Evolutionary conservation across 192 early-diverging fungal genomes (phyloP).

Genomic region (Piromyces finnis): DNA sequence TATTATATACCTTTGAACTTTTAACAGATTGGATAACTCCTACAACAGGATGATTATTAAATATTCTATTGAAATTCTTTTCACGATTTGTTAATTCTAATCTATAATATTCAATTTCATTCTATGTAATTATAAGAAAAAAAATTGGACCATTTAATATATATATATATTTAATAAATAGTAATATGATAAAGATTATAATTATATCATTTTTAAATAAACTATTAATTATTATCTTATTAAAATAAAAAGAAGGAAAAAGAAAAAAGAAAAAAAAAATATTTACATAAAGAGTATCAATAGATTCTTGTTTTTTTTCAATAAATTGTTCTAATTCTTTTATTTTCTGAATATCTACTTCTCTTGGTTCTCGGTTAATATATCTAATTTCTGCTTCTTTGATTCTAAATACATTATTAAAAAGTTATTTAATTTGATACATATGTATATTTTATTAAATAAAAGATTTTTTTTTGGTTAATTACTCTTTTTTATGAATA

Average conservation of each 20-base stretch:
- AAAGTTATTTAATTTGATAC: too few relatives aligned
- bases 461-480: not conserved
- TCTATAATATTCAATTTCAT: conserved; percentile 30
- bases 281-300: conserved; percentile 17
- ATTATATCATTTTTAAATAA: too few relatives aligned
- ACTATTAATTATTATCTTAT: too few relatives aligned
- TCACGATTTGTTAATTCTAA: conserved; percentile 37
- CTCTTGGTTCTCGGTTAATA: conserved; percentile 35
- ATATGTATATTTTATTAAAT: too few relatives aligned
- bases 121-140: conserved; percentile 6
- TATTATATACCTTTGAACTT: too few relatives aligned
- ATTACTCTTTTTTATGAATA: conserved; percentile 16
- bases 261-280: too few relatives aligned
- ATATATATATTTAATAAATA: conserved; percentile 4
- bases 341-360: conserved; percentile 22
- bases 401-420: conserved; percentile 12
- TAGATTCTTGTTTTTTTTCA: conserved; percentile 9
- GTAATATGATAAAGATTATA: too few relatives aligned
- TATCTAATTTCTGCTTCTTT: conserved; percentile 33
- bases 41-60: conserved; percentile 31
- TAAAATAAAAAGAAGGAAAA: too few relatives aligned
- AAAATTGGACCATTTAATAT: too few relatives aligned
- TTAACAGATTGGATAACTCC: conserved; percentile 11
- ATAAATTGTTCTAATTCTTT: conserved; percentile 23
- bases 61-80: conserved; percentile 40